These are phyloP conservation scores for Fusarium graminum DNA, from an alignment of 2,329 filamentous ascomycete species.

Conservation along the genomic window DNA sequence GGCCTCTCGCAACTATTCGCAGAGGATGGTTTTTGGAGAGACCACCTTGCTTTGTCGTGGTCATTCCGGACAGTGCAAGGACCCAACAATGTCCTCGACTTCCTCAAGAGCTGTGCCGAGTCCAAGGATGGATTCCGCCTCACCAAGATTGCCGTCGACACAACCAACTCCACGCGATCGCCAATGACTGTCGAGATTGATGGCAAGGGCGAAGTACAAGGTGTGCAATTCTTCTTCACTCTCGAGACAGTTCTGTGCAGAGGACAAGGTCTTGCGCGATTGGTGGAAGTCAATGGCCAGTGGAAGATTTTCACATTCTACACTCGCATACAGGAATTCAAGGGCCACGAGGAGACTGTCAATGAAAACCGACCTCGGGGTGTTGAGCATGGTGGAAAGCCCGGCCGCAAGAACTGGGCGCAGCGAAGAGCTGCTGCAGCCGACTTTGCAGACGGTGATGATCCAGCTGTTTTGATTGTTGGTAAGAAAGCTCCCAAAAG, in stretches of 20 bases:
- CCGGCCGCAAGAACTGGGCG: conserved; percentile 70
- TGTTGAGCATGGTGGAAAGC: conserved; percentile 66
- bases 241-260: conserved; percentile 66
- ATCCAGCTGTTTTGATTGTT: conserved; percentile 72
- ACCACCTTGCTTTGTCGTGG: conserved; percentile 70
- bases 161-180: conserved; percentile 57
- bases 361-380: conserved; percentile 65
- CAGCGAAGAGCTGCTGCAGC: conserved; percentile 64
- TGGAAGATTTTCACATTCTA: conserved; percentile 77
- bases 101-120: conserved; percentile 52
- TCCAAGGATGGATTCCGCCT: conserved; percentile 58
- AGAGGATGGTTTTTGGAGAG: conserved; percentile 67
- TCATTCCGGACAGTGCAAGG: conserved; percentile 66
- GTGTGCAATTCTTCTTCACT: conserved; percentile 69
- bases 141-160: conserved; percentile 60
- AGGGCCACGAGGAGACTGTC: conserved; percentile 64
- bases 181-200: conserved; percentile 64
- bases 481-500: conserved; percentile 56
- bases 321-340: conserved; percentile 68
- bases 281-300: conserved; percentile 58
- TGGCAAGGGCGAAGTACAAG: conserved; percentile 60
- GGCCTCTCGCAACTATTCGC: conserved; percentile 50
- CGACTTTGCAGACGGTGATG: conserved; percentile 60
- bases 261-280: conserved; percentile 68
- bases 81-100: conserved; percentile 55